phyloP scores from a whole-genome alignment of 2,329 filamentous ascomycete genomes.

The Arachnopeziza araneosa region DNA sequence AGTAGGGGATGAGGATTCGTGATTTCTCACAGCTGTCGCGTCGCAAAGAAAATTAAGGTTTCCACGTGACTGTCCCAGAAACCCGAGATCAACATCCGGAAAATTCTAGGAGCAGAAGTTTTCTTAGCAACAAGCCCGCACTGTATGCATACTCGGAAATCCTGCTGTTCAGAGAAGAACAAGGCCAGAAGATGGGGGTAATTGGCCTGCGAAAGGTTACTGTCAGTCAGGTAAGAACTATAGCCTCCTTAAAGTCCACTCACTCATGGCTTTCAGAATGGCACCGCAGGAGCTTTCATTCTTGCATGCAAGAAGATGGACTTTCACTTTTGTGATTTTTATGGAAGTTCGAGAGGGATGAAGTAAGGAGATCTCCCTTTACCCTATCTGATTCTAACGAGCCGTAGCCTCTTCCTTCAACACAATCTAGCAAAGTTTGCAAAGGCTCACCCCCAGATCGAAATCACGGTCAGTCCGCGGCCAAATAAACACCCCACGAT shows the following conservation, averaged over 20 bases:
- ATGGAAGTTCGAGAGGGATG: constrained; percentile 90
- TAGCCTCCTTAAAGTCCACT: not conserved
- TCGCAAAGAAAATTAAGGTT: not conserved
- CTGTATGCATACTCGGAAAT: not conserved
- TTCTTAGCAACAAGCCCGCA: not conserved
- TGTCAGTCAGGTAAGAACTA: constrained; percentile 35
- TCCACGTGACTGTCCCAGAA: not conserved
- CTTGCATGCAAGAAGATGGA: constrained; percentile 94
- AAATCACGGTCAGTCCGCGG: constrained; percentile 85
- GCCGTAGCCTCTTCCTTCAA: constrained; percentile 70
- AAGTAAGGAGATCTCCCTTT: constrained; percentile 55
- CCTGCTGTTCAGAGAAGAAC: not conserved
- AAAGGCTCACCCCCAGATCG: constrained; percentile 74
- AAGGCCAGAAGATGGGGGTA: not conserved
- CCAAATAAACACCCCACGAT: constrained; percentile 88
- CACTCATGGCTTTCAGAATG: constrained; percentile 59
- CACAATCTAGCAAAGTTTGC: constrained; percentile 73
- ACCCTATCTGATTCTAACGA: not conserved
- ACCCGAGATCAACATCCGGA: too few relatives aligned
- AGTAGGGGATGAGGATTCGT: not conserved
- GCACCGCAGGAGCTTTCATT: constrained; percentile 84
- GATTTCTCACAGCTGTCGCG: not conserved
- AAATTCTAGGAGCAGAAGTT: not conserved
- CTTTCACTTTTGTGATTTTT: constrained; percentile 96
- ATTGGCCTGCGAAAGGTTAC: not conserved